A percentile compares a stretch with the other conserved stretches of the same genome.
phyloP scores from a whole-genome alignment of 257 asterid genomes.

The Solanum acaule region DNA sequence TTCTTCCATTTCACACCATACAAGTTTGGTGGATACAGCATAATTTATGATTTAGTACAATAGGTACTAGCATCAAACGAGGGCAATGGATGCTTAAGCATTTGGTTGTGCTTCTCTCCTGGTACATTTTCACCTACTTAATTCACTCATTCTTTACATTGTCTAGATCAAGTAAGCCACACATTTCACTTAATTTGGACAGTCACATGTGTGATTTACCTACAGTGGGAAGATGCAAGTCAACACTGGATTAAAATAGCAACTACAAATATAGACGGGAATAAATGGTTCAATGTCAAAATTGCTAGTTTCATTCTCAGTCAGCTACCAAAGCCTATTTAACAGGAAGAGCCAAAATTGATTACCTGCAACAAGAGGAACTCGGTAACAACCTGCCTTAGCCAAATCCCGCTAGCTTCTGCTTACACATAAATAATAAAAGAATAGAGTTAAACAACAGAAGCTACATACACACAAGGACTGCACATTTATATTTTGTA shows the following conservation, averaged over 20 bases:
- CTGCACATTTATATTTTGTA: conserved; percentile 39
- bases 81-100: background rate
- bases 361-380: background rate
- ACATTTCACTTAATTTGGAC: background rate
- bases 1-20: background rate
- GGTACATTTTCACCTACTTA: background rate
- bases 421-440: conserved; percentile 46
- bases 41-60: background rate
- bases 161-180: background rate
- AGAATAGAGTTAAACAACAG: conserved; percentile 24
- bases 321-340: background rate
- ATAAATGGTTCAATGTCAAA: background rate
- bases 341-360: background rate
- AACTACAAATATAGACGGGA: background rate
- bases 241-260: background rate
- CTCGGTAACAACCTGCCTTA: background rate
- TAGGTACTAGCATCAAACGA: background rate
- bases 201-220: background rate
- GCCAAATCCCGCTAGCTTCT: conserved; percentile 44
- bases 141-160: background rate
- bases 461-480: conserved; percentile 20
- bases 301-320: background rate
- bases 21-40: background rate
- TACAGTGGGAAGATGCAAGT: background rate
- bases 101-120: background rate